Evolutionary conservation across 2,329 filamentous ascomycete genomes (phyloP), one percentile per base, ranked within the genome.

Genomic region (Aspergillus novofumigatus): DNA sequence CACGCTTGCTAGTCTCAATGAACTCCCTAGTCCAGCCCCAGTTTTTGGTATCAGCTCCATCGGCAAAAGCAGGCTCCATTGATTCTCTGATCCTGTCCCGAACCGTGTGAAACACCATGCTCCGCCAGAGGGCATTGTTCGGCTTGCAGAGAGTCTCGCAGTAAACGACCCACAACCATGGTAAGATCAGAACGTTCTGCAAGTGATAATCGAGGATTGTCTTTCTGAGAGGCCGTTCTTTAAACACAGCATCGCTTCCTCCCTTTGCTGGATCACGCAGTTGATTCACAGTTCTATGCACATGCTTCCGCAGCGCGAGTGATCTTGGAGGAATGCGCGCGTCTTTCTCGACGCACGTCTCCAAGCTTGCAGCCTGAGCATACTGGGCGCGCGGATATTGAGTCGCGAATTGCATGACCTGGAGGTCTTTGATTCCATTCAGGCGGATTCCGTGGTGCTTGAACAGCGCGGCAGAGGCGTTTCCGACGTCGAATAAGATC

Each of bases 401-500:
- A 0, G 65, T 65, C 0, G 77, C 81, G 3, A 79, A 62, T 64
- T 86, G 82, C 77, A 86, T 81, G 0, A 86, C 72, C 63, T 87
- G 83, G 0, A 86, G 53, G 61, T 86, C 82, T 2, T 78, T 59
- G 9, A 85, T 64, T 0, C 80, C 78, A 0, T 61, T 57, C 0
- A 86, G 62, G 0, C 55, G 25, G 58, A 86, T 72, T 0, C 64
- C 44, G 59, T 71, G 84, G 35, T 76, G 78, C 48, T 47, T 65
- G 63, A 74, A 83, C 0, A 87, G 67, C 0, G 83, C 82, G 61
- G 86, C 80, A 0, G 83, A 82, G 62, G 85, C 82, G 59, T 81
- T 82, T 2, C 83, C 80, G 17, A 86, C 73, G 58, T 87, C 83
- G 62, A 85, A 86, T 58, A 86, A 77, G 29, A 80, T 78, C 60